Percentiles rank a stretch among this genome's conserved stretches.
phyloP scores from a whole-genome alignment of 495 filamentous ascomycete genomes.

The Aspergillus cristatus region DNA sequence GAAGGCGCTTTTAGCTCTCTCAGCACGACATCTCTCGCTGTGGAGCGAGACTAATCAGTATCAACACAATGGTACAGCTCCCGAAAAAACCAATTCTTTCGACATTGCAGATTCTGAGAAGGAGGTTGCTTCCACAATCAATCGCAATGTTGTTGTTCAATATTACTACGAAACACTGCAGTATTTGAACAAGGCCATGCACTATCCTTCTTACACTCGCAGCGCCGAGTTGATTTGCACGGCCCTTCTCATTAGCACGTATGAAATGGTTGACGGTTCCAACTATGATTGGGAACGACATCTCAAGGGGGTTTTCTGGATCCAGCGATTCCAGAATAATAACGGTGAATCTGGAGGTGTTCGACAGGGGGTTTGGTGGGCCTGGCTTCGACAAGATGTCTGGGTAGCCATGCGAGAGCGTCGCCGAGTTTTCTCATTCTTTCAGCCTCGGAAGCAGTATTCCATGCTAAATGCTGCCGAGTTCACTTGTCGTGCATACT shows the following conservation, averaged over 20 bases:
- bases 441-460: conserved; percentile 12
- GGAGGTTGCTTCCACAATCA: neutral
- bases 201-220: conserved; percentile 12
- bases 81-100: neutral
- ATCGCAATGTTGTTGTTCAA: conserved; percentile 13
- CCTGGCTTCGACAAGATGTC: conserved; percentile 21
- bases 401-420: conserved; percentile 22
- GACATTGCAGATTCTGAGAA: neutral
- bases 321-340: conserved; percentile 18
- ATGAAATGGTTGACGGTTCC: conserved; percentile 22
- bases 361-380: conserved; percentile 23
- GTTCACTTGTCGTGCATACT: conserved; percentile 3
- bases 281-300: conserved; percentile 21
- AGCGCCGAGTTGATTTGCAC: conserved; percentile 19
- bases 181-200: conserved; percentile 19
- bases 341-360: conserved; percentile 19
- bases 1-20: conserved; percentile 19
- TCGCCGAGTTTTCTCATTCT: conserved; percentile 18
- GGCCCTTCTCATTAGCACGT: conserved; percentile 17
- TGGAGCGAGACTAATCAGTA: neutral
- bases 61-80: neutral
- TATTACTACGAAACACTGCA: conserved; percentile 22
- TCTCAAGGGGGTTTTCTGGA: conserved; percentile 20
- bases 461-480: conserved; percentile 7
- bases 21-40: conserved; percentile 13